A percentile compares a stretch with the other conserved stretches of the same genome.
These are phyloP conservation scores for Cucumis hystrix DNA, from an alignment of 306 rosid species.

Conservation along the genomic window DNA sequence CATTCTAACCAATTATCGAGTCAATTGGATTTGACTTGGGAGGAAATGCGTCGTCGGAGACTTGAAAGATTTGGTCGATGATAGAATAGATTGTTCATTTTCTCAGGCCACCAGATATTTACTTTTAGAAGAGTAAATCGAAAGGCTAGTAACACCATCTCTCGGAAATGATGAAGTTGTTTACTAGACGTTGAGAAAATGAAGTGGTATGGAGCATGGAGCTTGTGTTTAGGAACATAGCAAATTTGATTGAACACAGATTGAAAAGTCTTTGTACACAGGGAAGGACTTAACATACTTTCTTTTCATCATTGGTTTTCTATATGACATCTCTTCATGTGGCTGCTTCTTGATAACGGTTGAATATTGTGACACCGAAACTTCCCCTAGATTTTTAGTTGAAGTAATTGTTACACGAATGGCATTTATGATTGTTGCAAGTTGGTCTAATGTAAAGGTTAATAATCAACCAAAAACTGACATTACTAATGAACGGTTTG, in stretches of 20 bases:
- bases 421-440: no score
- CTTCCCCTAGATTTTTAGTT: no score
- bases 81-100: not conserved
- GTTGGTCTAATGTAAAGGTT: no score
- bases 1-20: not conserved
- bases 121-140: not conserved
- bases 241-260: not conserved
- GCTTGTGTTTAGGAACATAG: not conserved
- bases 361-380: not conserved
- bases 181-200: not conserved
- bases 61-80: slow-evolving; percentile 51
- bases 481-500: no score
- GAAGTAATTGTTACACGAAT: no score
- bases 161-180: not conserved
- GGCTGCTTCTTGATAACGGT: not conserved
- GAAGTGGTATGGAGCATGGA: not conserved
- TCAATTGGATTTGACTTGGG: slow-evolving; percentile 18
- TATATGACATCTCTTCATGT: not conserved
- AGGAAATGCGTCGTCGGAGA: slow-evolving; percentile 56
- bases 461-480: no score
- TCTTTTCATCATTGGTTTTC: no score
- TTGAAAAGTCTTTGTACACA: not conserved
- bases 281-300: not conserved
- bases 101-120: not conserved
- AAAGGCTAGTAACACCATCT: not conserved